Percentiles rank a stretch among this genome's conserved stretches.
These are phyloP conservation scores for Skeletonema tropicum DNA, from an alignment of 108 stramenopile genomes.

Conservation along the genomic window DNA sequence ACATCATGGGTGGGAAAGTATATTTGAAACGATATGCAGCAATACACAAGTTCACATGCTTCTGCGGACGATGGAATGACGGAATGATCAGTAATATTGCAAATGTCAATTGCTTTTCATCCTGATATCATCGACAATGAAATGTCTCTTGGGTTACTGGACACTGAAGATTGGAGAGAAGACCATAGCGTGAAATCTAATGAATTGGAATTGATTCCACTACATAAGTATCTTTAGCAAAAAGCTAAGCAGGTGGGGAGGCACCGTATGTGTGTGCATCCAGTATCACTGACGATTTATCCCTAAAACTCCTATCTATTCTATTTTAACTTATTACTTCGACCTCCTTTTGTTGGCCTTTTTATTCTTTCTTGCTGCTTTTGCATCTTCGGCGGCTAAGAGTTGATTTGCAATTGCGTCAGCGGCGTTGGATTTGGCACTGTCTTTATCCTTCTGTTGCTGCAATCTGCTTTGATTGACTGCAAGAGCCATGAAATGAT, in stretches of 20 bases:
- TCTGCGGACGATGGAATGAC: neutral
- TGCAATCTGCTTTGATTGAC: conserved; percentile 63
- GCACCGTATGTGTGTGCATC: neutral
- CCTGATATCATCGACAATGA: neutral
- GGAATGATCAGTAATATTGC: neutral
- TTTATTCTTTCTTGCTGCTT: conserved; percentile 52
- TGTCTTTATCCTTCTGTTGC: conserved; percentile 53
- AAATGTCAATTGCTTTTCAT: neutral
- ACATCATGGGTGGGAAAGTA: neutral
- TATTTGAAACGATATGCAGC: neutral
- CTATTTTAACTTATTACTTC: neutral
- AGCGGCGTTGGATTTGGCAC: conserved; percentile 61
- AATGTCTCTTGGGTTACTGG: too few relatives aligned
- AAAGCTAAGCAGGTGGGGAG: too few relatives aligned
- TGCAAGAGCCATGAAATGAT: conserved; percentile 65
- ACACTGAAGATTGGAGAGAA: too few relatives aligned
- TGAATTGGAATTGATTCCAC: too few relatives aligned
- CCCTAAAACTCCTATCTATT: neutral
- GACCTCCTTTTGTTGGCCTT: conserved; percentile 73
- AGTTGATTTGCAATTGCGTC: conserved; percentile 74
- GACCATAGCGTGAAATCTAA: too few relatives aligned
- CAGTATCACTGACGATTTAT: too few relatives aligned
- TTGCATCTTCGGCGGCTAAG: conserved; percentile 69
- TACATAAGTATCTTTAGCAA: too few relatives aligned
- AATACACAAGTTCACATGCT: neutral